Base-by-base conservation (phyloP, 169 alveolate species). In the Cytauxzoon felis region DNA sequence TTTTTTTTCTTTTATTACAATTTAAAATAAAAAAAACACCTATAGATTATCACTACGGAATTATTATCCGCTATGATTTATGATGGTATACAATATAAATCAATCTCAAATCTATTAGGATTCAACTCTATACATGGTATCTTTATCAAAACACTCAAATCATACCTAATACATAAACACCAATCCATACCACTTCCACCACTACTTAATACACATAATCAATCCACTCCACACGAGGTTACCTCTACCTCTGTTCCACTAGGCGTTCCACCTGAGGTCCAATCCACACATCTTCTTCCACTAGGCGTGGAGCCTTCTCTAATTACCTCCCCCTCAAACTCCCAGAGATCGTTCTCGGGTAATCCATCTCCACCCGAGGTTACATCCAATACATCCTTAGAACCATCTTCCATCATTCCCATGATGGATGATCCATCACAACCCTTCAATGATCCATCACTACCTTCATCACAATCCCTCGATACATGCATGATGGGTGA, bases 31-130 rank as follows among this genome's bases (percentile, higher is more conserved):
- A 13, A 45, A 45, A 3, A 26, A 1, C 24, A 3, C 27, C 5
- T 54, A 13, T 27, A 54, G 64, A 63, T 63, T 6, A 51, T 66
- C 19, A 5, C 78, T 8, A 76, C 81, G 6, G 86, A 76, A 48
- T 45, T 76, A 11, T 36, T 76, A 29, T 64, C 81, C 26, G 68
- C 81, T 1, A 65, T 76, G 86, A 66, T 76, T 11, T 67, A 66
- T 48, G 86, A 76, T 26, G 86, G 86, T n/a, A 54, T 65, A 11
- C 86, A 76, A 30, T 66, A 51, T 36, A 76, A 66, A 23, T 43
- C 75, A 7, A 32, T 76, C 26, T 53, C 78, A 11, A 65, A 23
- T 45, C 32, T 76, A 32, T 29, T 76, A 23, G 86, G 86, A 50
- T 56, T 76, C 33, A 51, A 43, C 26, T 41, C 51, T 43, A 60